Percentiles rank a stretch among this genome's conserved stretches.
phyloP scores from a whole-genome alignment of 1,284 basidiomycete genomes.

The Boletellus deceptivus region DNA sequence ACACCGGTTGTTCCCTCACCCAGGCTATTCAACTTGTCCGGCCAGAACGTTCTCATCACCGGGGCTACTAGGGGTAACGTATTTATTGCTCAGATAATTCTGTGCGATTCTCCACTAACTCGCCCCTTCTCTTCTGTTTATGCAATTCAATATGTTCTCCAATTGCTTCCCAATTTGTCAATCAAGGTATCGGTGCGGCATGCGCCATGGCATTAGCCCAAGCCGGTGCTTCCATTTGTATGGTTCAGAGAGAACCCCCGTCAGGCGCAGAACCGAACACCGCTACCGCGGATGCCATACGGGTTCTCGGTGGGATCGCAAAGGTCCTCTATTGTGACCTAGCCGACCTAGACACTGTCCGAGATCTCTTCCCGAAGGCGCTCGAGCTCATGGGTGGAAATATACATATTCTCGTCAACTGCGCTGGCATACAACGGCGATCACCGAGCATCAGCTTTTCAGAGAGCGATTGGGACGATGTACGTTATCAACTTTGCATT shows the following conservation, averaged over 20 bases:
- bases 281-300: conserved; percentile 56
- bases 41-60: conserved; percentile 66
- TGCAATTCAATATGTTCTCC: conserved; percentile 10
- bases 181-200: conserved; percentile 68
- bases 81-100: conserved; percentile 19
- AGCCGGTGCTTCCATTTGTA: conserved; percentile 80
- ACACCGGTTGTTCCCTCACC: conserved; percentile 45
- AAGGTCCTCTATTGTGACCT: conserved; percentile 77
- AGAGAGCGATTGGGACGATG: conserved; percentile 89
- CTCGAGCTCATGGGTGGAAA: conserved; percentile 58
- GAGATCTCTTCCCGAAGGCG: conserved; percentile 62
- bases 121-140: conserved; percentile 15
- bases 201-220: conserved; percentile 72
- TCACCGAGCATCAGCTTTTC: conserved; percentile 80
- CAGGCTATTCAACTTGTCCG: conserved; percentile 58
- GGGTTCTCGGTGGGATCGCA: conserved; percentile 40
- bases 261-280: conserved; percentile 46
- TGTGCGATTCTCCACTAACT: conserved; percentile 12
- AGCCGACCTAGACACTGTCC: conserved; percentile 64
- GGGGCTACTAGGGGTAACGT: conserved; percentile 63
- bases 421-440: conserved; percentile 91
- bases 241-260: conserved; percentile 61
- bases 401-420: conserved; percentile 90
- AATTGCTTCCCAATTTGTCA: conserved; percentile 16
- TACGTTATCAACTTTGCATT: conserved; percentile 39